Base-by-base conservation (phyloP, 2,329 filamentous ascomycete species). In the Lecanosticta acicola region DNA sequence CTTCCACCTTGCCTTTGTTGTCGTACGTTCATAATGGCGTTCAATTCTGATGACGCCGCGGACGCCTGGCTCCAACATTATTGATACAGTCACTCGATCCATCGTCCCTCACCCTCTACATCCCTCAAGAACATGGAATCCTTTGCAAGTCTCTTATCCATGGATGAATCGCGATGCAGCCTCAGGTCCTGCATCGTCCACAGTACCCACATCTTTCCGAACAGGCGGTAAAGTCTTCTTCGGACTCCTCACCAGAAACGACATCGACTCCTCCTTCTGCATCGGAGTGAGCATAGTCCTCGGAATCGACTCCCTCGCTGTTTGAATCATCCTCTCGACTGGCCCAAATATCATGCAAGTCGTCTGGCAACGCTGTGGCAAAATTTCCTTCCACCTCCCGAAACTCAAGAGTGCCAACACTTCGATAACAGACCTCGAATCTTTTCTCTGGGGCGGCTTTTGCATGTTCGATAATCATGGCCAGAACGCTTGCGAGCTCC, bases 351-450 rank as follows among this genome's bases (percentile, higher is more conserved):
- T 40, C 7, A 16, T 34, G 19, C 37, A 54, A 11, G 13, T 46
- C 45, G 24, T 35, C 34, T 21, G 48, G 29, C 32, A 48, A 14
- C 10, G 20, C 49, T 32, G 35, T 14, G 13, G 34, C 37, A 4
- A 47, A 46, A 3, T 37, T 37, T 2, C 43, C 42, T 10, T 44
- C 46, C 18, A 46, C 32, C 4, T 41, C 11, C 19, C 66, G 58
- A 5, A 73, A 49, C 52, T 72, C 66, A 34, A 73, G 47, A 8
- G 49, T 45, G 16, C 56, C 57, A 2, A 41, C 49, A 8, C 60
- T 58, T 11, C 61, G 53, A 33, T 57, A 61, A 32, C 65, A 63
- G 4, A 69, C 59, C 39, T 71, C 68, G 11, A 70, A 49, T 34
- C 62, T 50, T 1, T 41, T 47, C 4, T 41, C 46, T 2, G 46